Evolutionary conservation across 371 early-diverging fungal species (phyloP), one percentile per base, ranked within the genome.

Genomic region (Mucor piriformis): DNA sequence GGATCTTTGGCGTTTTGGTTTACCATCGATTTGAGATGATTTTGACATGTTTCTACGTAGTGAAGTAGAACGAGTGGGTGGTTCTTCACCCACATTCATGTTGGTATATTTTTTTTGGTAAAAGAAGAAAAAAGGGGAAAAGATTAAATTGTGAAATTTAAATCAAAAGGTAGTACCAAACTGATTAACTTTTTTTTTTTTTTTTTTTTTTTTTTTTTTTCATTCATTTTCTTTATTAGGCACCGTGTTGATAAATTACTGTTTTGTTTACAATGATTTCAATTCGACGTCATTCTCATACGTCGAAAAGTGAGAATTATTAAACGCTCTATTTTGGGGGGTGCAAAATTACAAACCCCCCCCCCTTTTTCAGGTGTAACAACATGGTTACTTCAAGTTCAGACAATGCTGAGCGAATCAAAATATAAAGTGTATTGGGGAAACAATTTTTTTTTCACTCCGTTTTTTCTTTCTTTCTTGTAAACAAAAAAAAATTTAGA

Each of bases 1-100:
- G 13, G 88, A 88, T 64, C 83, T 86, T 79, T 79, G 40, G 86
- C 77, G 50, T 51, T 38, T 58, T 6, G 57, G 63, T 48, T 40
- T 53, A 13, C 38, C 46, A 37, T 51, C 51, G 1, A 20, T 16
- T 25, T 63, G 57, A 20, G 57, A 56, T 18, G 63, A 56, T 34
- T 50, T 63, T 3, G 63, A 63, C 18, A 43, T 44, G n/a, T 63
- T 63, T 25, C 63, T 49, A 24, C 54, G 46, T 38, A 61, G 34
- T 27, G 61, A 61, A 13, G 56, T 55, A 25, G 62, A 61, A 18
- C 56, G 62, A n/a, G 20, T 8, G 8, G 20, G 43, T 43, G 25
- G 21, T 20, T 10, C 13, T 18, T 21, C 18, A 24, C 18, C 10
- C 0, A 20, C 43, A n/a, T 42, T 20, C 10, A 42, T 42, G n/a